Base-by-base conservation (phyloP, 371 early-diverging fungal species). In the Mortierella sp. region DNA sequence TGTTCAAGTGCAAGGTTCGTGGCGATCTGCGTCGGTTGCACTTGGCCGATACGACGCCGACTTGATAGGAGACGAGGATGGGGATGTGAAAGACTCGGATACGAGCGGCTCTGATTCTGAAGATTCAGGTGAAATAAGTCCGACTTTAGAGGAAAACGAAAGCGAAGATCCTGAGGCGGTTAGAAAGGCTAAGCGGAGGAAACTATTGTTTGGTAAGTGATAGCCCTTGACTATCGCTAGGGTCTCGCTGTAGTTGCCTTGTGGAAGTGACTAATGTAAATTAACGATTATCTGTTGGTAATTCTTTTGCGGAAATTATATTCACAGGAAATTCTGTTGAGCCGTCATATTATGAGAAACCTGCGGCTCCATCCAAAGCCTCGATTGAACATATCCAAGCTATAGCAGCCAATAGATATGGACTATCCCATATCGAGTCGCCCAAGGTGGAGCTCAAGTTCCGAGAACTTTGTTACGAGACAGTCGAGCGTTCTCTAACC, bases 171-270 rank as follows among this genome's bases (percentile, higher is more conserved):
- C 70, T 19, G 80, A 79, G 15, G 70, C 71, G 3, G 67, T 69
- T 19, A 61, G 71, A 19, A 74, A 67, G 36, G 71, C 65, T 1
- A 79, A 79, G 68, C 80, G 80, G 65, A 79, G 80, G 68, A 79
- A 79, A 50, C 28, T 74, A 7, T 47, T 79, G 2, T 79, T 79
- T 24, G 80, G 80, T 79, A 70, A 40, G 77, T 47, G 24, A 24
- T 33, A n/a, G 10, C 36, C 32, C 7, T 9, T 40, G 52, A 1
- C 10, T 33, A 16, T 47, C 7, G 15, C 43, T 43, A 43, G 43
- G 5, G 43, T 15, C 15, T 15, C 15, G 10, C 43, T 43, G 10
- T 10, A 13, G 43, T 43, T 43, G 6, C 36, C 36, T 36, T 36
- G 7, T 5, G 36, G 36, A 36, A 36, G 36, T 36, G 36, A 36